A percentile compares a stretch with the other conserved stretches of the same genome.
Evolutionary conservation across 148 eudicot species (phyloP).

Genomic region (Chenopodium formosanum): DNA sequence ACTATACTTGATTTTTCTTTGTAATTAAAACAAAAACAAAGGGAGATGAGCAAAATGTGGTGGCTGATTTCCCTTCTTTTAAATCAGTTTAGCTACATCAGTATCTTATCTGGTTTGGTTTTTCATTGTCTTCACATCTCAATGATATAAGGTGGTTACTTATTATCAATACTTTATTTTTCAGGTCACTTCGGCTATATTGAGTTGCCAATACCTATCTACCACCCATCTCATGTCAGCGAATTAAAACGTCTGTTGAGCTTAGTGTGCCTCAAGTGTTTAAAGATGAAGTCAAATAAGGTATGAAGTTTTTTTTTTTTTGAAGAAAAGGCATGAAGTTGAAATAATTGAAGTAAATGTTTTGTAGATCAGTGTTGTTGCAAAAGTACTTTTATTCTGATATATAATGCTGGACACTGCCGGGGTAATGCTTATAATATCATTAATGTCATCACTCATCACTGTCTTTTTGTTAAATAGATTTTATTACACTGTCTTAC

Average conservation of each 20-base stretch:
- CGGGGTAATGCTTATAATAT: not conserved
- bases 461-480: too few relatives aligned
- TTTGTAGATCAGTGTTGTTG: not conserved
- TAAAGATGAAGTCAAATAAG: constrained; percentile 66
- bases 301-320: constrained; percentile 24
- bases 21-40: too few relatives aligned
- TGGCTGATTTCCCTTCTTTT: too few relatives aligned
- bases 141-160: not conserved
- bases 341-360: not conserved
- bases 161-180: constrained; percentile 24
- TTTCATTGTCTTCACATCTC: not conserved
- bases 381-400: not conserved
- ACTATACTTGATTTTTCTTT: not conserved
- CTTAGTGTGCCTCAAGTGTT: constrained; percentile 62
- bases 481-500: not conserved
- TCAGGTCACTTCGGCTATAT: constrained; percentile 81
- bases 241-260: constrained; percentile 61
- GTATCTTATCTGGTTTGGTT: too few relatives aligned
- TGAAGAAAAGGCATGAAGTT: constrained; percentile 42
- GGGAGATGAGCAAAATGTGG: too few relatives aligned
- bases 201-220: constrained; percentile 70
- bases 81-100: too few relatives aligned
- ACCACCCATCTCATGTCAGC: constrained; percentile 76
- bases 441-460: not conserved
- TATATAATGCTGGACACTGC: not conserved